phyloP scores from a whole-genome alignment of 495 filamentous ascomycete genomes.

The Daldinia concentrica region DNA sequence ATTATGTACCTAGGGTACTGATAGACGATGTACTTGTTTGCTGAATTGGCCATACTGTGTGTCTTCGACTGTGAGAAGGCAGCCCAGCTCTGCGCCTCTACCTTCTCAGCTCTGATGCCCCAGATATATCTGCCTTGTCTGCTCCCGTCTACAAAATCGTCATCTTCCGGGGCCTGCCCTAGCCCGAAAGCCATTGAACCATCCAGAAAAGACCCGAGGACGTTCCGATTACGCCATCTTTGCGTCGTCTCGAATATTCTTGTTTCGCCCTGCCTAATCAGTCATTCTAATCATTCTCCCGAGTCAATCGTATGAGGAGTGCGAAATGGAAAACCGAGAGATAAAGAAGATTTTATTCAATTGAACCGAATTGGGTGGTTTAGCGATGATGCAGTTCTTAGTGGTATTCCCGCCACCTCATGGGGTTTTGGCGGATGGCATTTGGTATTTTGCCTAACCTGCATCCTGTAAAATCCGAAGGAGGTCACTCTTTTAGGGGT shows the following conservation, averaged over 20 bases:
- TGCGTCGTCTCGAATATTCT: constrained; percentile 23
- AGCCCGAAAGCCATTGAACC: constrained; percentile 32
- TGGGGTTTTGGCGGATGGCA: constrained; percentile 37
- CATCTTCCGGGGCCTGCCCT: constrained; percentile 28
- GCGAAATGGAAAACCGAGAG: constrained; percentile 1
- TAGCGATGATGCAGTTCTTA: constrained; percentile 9
- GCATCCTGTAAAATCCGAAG: constrained; percentile 30
- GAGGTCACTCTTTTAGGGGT: constrained; percentile 28
- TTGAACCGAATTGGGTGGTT: constrained; percentile 3
- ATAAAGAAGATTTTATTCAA: background rate
- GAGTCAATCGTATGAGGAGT: background rate
- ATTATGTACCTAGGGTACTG: constrained; percentile 8
- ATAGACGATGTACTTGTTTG: constrained; percentile 11
- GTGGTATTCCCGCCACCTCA: constrained; percentile 32
- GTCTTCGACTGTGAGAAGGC: constrained; percentile 25
- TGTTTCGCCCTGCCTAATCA: constrained; percentile 7
- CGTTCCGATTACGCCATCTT: constrained; percentile 42
- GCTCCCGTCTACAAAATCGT: constrained; percentile 34
- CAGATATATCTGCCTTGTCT: constrained; percentile 23
- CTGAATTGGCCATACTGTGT: constrained; percentile 30
- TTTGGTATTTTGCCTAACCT: constrained; percentile 35
- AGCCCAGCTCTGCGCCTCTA: constrained; percentile 34
- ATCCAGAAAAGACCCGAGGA: constrained; percentile 33
- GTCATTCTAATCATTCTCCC: constrained; percentile 3
- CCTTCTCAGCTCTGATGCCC: constrained; percentile 37